Evolutionary conservation across 176 grass and related monocot genomes (phyloP).

Genomic region (Musa troglodytarum): DNA sequence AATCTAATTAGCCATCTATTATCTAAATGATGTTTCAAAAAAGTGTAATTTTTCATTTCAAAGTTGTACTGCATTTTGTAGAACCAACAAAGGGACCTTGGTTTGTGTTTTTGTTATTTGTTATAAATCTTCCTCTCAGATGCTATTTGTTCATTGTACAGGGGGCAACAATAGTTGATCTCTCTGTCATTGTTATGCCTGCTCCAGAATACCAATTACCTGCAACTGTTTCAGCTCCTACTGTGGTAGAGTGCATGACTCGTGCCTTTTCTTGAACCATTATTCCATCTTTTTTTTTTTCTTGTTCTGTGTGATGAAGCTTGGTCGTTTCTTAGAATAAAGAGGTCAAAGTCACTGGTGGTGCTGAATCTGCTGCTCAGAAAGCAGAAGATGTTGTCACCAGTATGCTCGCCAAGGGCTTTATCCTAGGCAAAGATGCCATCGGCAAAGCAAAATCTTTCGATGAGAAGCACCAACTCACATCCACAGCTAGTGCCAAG

Average conservation of each 20-base stretch:
- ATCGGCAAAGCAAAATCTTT: slow-evolving; percentile 27
- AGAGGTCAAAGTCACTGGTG: slow-evolving; percentile 10
- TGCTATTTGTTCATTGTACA: slow-evolving; percentile 6
- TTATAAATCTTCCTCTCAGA: too few species aligned
- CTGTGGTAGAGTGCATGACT: slow-evolving; percentile 20
- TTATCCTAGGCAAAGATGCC: slow-evolving; percentile 60
- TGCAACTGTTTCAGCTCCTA: slow-evolving; percentile 38
- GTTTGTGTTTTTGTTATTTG: too few species aligned
- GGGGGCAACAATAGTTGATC: slow-evolving; percentile 82
- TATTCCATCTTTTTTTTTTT: too few species aligned
- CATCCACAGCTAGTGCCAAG: slow-evolving; percentile 66
- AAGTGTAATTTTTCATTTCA: too few species aligned
- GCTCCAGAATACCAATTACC: slow-evolving; percentile 73
- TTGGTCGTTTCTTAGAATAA: slow-evolving; percentile 1
- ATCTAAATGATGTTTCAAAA: too few species aligned
- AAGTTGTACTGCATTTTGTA: too few species aligned
- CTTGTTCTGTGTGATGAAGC: too few species aligned
- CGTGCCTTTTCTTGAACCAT: too few species aligned
- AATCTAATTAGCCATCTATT: too few species aligned
- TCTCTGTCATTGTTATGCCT: slow-evolving; percentile 68
- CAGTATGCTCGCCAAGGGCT: slow-evolving; percentile 85
- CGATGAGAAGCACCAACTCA: too few species aligned
- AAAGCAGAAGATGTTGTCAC: slow-evolving; percentile 89
- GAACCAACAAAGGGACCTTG: too few species aligned
- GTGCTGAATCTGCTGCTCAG: slow-evolving; percentile 32